Percentiles rank a stretch among this genome's conserved stretches.
phyloP scores from a whole-genome alignment of 257 asterid species.

The Plantago major region DNA sequence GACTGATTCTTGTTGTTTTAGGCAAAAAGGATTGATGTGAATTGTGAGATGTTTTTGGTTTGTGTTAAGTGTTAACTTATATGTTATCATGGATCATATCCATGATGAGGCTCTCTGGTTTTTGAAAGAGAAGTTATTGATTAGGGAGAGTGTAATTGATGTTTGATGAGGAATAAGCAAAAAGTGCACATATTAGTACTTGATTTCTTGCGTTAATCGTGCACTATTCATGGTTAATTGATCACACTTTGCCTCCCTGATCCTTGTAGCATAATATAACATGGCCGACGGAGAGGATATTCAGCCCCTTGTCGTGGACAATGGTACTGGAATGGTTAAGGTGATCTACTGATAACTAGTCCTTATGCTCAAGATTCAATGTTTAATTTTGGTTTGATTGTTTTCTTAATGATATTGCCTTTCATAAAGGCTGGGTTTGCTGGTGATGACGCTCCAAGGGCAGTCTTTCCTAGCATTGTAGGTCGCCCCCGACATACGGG shows the following conservation, averaged over 20 bases:
- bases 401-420: neutral
- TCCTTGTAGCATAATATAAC: constrained; percentile 17
- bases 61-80: too few relatives aligned
- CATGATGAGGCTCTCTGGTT: neutral
- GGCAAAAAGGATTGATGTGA: too few relatives aligned
- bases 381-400: neutral
- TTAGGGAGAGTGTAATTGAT: neutral
- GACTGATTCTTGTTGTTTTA: too few relatives aligned
- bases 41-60: too few relatives aligned
- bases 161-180: neutral
- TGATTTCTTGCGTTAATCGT: neutral
- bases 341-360: constrained; percentile 16
- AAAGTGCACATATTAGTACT: neutral
- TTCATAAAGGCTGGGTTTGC: constrained; percentile 38
- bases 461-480: constrained; percentile 42
- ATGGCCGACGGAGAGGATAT: constrained; percentile 44
- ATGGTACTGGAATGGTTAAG: constrained; percentile 52
- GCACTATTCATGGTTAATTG: neutral
- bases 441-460: constrained; percentile 48
- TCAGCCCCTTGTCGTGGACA: constrained; percentile 48
- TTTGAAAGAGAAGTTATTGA: neutral
- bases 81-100: neutral
- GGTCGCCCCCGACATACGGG: constrained; percentile 46
- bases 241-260: constrained; percentile 1
- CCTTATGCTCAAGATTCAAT: neutral